A percentile compares a stretch with the other conserved stretches of the same genome.
phyloP scores from a whole-genome alignment of 257 asterid genomes.

The Penstemon newberryi region DNA sequence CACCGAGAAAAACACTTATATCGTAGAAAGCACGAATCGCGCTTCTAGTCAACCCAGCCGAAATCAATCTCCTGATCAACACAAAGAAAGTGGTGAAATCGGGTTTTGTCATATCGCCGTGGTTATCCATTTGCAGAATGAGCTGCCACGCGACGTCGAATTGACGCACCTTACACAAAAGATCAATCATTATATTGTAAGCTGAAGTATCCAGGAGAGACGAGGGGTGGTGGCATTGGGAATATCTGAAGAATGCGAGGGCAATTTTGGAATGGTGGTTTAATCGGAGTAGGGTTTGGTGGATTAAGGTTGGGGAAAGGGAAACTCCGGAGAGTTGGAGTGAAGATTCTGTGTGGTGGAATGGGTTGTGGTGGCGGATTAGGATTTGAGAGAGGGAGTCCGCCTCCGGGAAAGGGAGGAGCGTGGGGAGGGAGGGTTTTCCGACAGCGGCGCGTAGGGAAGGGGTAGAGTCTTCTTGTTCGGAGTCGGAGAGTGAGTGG shows the following conservation, averaged over 20 bases:
- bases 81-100: constrained; percentile 75
- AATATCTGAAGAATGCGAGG: constrained; percentile 68
- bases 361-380: constrained; percentile 84
- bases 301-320: constrained; percentile 55
- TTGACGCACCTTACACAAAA: constrained; percentile 72
- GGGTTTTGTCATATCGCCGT: constrained; percentile 39
- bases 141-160: constrained; percentile 89
- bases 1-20: constrained; percentile 60
- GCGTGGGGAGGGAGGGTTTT: constrained; percentile 46
- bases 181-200: constrained; percentile 65
- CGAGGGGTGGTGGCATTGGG: constrained; percentile 39
- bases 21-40: constrained; percentile 77
- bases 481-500: constrained; percentile 41
- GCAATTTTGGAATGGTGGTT: constrained; percentile 74
- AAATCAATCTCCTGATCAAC: constrained; percentile 62
- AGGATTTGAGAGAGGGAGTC: constrained; percentile 66
- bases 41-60: constrained; percentile 69
- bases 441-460: constrained; percentile 15
- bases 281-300: constrained; percentile 84
- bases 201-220: constrained; percentile 52
- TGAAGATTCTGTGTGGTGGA: constrained; percentile 84
- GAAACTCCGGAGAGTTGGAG: constrained; percentile 71
- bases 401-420: constrained; percentile 63
- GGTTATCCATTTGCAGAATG: constrained; percentile 61
- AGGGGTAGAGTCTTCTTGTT: constrained; percentile 23